Percentiles rank a stretch among this genome's conserved stretches.
These are phyloP conservation scores for Breviolum minutum DNA, from an alignment of 73 alveolate genomes.

Conservation along the genomic window DNA sequence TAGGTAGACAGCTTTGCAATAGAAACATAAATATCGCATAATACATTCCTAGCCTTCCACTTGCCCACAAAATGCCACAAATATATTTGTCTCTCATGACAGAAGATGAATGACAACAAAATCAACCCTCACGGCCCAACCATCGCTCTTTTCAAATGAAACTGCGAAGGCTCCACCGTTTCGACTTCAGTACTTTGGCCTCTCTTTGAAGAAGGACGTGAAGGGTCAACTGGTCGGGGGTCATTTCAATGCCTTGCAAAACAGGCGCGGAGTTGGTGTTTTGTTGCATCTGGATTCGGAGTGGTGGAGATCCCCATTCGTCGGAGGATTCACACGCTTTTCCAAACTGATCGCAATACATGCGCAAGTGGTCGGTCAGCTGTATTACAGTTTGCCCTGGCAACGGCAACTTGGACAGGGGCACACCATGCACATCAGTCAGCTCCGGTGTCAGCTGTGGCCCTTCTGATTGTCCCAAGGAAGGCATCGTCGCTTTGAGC, in stretches of 20 bases:
- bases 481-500: too few relatives aligned
- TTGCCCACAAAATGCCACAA: too few relatives aligned
- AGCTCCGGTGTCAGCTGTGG: too few relatives aligned
- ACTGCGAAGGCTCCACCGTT: not conserved
- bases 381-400: not conserved
- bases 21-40: too few relatives aligned
- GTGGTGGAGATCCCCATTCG: slow-evolving; percentile 60
- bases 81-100: not conserved
- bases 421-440: not conserved
- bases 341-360: slow-evolving; percentile 34
- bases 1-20: too few relatives aligned
- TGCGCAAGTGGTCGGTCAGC: not conserved
- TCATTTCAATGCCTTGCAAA: not conserved
- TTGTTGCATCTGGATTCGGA: not conserved
- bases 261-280: not conserved
- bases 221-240: not conserved
- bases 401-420: not conserved
- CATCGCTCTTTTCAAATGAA: slow-evolving; percentile 3
- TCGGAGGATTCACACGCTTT: slow-evolving; percentile 17
- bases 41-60: too few relatives aligned
- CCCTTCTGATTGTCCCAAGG: too few relatives aligned
- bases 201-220: not conserved
- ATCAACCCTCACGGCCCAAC: not conserved
- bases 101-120: not conserved
- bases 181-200: not conserved